Conservation (phyloP, 2,329 filamentous ascomycete genomes). For the Monosporascus sp. region DNA sequence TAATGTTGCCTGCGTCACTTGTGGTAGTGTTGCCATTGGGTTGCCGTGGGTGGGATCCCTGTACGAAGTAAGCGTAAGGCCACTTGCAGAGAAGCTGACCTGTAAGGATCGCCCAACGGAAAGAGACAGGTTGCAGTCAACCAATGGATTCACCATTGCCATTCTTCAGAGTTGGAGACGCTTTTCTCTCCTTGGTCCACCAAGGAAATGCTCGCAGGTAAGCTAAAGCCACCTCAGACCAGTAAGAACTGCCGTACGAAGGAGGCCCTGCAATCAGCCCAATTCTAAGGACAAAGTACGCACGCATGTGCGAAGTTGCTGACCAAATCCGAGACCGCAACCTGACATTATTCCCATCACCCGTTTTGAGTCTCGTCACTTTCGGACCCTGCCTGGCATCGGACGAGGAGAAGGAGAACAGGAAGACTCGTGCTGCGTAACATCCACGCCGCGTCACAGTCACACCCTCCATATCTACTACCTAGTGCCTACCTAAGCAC, state of each 20-base stretch:
- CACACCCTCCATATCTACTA: background rate
- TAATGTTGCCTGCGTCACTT: slow-evolving; percentile 14
- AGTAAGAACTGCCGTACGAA: background rate
- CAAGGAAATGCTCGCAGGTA: background rate
- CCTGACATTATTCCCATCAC: too few relatives aligned
- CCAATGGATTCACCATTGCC: background rate
- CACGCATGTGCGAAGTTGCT: too few relatives aligned
- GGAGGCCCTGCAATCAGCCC: background rate
- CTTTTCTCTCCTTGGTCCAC: background rate
- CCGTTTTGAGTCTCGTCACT: too few relatives aligned
- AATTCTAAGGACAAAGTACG: too few relatives aligned
- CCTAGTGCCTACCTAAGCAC: background rate
- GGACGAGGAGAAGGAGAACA: too few relatives aligned
- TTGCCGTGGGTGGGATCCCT: slow-evolving; percentile 10
- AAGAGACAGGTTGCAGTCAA: slow-evolving; percentile 11
- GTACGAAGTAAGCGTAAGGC: slow-evolving; percentile 1
- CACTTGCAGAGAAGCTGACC: slow-evolving; percentile 12
- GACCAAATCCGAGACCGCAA: too few relatives aligned
- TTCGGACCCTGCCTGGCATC: too few relatives aligned
- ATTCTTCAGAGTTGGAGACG: background rate
- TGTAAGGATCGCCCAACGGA: slow-evolving; percentile 16
- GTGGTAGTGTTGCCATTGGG: background rate
- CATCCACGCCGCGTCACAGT: background rate
- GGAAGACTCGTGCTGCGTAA: too few relatives aligned
- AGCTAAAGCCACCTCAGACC: background rate